phyloP scores from a whole-genome alignment of 2,329 filamentous ascomycete genomes.

The Verticillium klebahnii region DNA sequence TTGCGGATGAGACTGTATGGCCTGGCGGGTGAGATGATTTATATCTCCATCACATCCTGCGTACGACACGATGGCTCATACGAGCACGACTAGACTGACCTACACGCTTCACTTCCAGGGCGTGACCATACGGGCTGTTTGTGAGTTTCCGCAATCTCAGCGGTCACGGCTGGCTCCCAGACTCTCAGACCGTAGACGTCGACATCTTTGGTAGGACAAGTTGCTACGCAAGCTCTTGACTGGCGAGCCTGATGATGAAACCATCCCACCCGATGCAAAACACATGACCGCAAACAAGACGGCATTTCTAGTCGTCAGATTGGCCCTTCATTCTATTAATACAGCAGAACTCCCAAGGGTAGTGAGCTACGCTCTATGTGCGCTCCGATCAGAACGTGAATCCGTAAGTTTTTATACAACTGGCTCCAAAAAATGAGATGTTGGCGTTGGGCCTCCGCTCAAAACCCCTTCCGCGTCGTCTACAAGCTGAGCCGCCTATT shows the following conservation, averaged over 20 bases:
- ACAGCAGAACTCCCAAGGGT: not conserved
- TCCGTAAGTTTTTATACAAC: not conserved
- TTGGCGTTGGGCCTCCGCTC: not conserved
- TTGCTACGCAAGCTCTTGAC: not conserved
- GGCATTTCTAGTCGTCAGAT: not conserved
- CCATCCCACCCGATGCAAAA: not conserved
- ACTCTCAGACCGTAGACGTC: no score
- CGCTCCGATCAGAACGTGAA: conserved; percentile 2
- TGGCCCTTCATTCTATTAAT: not conserved
- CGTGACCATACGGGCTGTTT: no score
- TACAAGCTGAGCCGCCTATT: not conserved
- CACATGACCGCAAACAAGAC: not conserved
- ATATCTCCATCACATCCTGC: not conserved
- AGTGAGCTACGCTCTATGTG: not conserved
- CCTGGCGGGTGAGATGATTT: not conserved
- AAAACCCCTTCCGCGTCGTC: not conserved
- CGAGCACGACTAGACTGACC: not conserved
- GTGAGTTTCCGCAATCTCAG: no score
- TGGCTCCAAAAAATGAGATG: not conserved
- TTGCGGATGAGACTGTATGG: not conserved
- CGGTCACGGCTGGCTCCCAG: no score
- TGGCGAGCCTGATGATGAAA: not conserved
- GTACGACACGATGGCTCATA: not conserved
- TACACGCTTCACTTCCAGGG: no score
- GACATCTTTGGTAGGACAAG: no score